Percentiles rank a stretch among this genome's conserved stretches.
Conservation (phyloP, 176 grass and related monocot genomes). For the Paspalum vaginatum region DNA sequence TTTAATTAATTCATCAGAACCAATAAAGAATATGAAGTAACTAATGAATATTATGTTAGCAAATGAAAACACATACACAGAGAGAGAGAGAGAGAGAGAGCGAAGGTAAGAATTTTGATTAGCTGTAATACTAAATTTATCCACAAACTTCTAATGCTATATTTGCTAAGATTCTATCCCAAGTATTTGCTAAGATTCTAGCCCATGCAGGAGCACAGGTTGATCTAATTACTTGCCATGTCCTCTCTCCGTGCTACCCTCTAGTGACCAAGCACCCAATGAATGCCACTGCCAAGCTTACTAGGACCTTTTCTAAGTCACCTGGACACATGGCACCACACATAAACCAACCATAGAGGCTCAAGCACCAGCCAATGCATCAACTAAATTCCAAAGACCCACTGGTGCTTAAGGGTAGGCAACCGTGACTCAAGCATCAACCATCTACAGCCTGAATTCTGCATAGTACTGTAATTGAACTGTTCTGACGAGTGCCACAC, state of each 20-base stretch:
- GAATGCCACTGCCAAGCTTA: background rate
- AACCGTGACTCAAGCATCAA: constrained; percentile 6
- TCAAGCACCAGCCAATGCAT: background rate
- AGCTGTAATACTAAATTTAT: no score
- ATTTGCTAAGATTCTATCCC: no score
- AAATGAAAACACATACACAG: no score
- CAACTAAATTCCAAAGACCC: background rate
- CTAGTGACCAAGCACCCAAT: background rate
- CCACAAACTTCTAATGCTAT: no score
- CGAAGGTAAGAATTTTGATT: no score
- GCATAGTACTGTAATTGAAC: background rate
- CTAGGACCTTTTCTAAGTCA: background rate
- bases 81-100: no score
- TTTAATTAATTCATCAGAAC: no score
- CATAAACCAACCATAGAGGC: background rate
- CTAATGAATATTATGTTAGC: no score
- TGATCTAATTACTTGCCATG: background rate
- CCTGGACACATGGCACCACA: background rate
- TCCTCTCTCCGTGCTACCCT: background rate
- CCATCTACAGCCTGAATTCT: background rate
- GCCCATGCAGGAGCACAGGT: background rate
- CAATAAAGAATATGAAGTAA: no score
- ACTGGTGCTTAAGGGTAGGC: background rate
- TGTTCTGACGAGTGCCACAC: background rate
- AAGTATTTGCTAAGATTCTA: no score